Evolutionary conservation across 192 early-diverging fungal species (phyloP), one percentile per base, ranked within the genome.

Genomic region (Backusella australiensis): DNA sequence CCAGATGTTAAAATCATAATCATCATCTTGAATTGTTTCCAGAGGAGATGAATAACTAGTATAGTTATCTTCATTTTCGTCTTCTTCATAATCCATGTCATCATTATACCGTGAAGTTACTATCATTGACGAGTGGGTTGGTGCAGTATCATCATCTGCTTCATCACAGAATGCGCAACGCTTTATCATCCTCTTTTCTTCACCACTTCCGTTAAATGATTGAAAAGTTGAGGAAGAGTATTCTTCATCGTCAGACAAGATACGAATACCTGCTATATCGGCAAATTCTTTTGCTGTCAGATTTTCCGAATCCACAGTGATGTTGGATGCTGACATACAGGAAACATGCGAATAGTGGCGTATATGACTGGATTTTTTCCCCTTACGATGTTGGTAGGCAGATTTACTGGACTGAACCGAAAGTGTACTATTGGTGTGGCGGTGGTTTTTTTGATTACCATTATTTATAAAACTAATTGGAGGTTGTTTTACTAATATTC

Each of bases 271-370:
- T 7, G 76, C 73, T 9, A 77, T 74, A 74, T 81, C 80, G 36
- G 80, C 80, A 75, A 81, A 81, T 74, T 81, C 80, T 35, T 77
- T 77, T n/a, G 80, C 80, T 9, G 80, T 81, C 34, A 81, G 44
- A 56, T 81, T 69, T 14, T 81, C 80, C 11, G 80, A 81, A 41
- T 81, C 78, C 8, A 81, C 73, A n/a, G 76, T 81, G 35, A 81
- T 78, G 34, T 77, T 81, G 11, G 80, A 78, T 14, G 79, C 19
- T 26, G 74, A 76, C n/a, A 75, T 38, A 65, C 41, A 79, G 4
- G 75, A 81, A 32, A 75, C 34, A 44, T 81, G 78, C 2, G 78
- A 79, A 32, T 74, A 79, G 36, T 79, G 78, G 38, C 78, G 72
- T 38, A 35, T 38, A 71, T 79, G 78, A 34, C 46, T 49, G 32